Conservation (phyloP, 176 grass and related monocot species). For the Zea mays region Zm-B73-REFERENCE-NAM-5.0 NC_050101.1:54727501-54728000, state of each 20-base stretch:
- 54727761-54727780: neutral
- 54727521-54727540: constrained; percentile 22
- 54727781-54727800: neutral
- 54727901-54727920: constrained; percentile 15
- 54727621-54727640: neutral
- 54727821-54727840: neutral
- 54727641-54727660: neutral
- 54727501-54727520: constrained; percentile 34
- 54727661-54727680: neutral
- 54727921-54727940: constrained; percentile 22
- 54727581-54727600: neutral
- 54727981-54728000: constrained; percentile 21
- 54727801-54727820: neutral
- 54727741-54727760: neutral
- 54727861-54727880: neutral
- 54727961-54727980: constrained; percentile 19
- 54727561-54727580: neutral
- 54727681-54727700: neutral
- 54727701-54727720: too few relatives aligned
- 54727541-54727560: constrained; percentile 13
- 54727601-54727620: constrained; percentile 23
- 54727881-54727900: neutral
- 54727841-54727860: neutral
- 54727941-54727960: constrained; percentile 1
- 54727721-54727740: neutral